Evolutionary conservation across 768 basidiomycete species (phyloP), one percentile per base, ranked within the genome.

Genomic region (Rickenella mellea): DNA sequence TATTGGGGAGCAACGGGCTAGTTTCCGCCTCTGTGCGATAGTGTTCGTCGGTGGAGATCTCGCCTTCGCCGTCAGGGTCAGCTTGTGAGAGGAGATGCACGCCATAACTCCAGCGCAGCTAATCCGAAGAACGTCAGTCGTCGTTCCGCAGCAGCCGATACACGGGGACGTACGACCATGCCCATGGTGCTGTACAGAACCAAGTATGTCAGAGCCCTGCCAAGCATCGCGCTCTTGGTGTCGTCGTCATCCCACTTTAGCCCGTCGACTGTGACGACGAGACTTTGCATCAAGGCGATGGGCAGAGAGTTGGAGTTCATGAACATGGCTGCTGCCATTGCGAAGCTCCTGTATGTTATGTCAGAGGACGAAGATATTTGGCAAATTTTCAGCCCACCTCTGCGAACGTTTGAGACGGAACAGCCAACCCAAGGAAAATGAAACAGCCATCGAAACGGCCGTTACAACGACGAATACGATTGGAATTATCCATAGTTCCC

Each of bases 241-340:
- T 98, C 93, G 42, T 86, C 76, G 3, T 65, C 48, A 7, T 71
- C 81, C 89, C 91, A 91, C 53, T 83, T 84, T 25, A 94, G 70
- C 4, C 78, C 78, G 0, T 81, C 80, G 0, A 94, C 89, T 10
- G 86, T 83, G 42, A 83, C 63, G 7, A 88, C 88, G 15, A 97
- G 78, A 47, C 79, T 82, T 58, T 96, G 84, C 79, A 97, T 88
- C 25, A 99, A 69, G 0, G 94, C 94, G 45, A 97, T 89, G 0
- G 94, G 94, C 5, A 99, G 75, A 0, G 89, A 89, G 57, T 97
- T 97, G 2, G 86, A 89, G 60, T 92, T 94, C 83, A 91, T 86
- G 68, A 88, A 88, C 78, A 84, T 89, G 22, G 84, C 70, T 0
- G 85, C 81, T 0, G 86, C 85, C 59, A 82, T 80, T 6, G 81